phyloP scores from a whole-genome alignment of 1,284 basidiomycete species.

The Apiotrichum mycotoxinovorans region DNA sequence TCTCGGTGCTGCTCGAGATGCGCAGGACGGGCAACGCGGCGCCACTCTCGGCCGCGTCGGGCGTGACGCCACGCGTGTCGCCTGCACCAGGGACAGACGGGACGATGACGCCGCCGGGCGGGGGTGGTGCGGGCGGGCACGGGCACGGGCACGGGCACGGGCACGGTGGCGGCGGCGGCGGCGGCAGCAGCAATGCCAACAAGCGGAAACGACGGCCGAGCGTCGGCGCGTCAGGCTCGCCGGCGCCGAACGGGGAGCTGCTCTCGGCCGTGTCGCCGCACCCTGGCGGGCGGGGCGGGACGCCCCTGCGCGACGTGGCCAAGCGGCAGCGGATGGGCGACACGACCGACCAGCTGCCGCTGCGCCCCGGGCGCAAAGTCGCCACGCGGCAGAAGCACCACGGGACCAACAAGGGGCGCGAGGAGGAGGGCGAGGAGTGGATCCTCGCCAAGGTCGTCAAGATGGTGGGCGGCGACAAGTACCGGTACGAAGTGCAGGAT shows the following conservation, averaged over 20 bases:
- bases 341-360: constrained; percentile 48
- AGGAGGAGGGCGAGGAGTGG: constrained; percentile 41
- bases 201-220: constrained; percentile 20
- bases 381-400: constrained; percentile 39
- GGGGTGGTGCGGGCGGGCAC: too few relatives aligned
- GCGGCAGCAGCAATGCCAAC: background rate
- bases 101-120: constrained; percentile 11
- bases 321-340: constrained; percentile 22
- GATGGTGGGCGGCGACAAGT: constrained; percentile 48
- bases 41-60: background rate
- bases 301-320: constrained; percentile 11
- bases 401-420: constrained; percentile 14
- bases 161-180: too few relatives aligned
- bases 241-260: constrained; percentile 12
- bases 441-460: constrained; percentile 51
- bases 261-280: constrained; percentile 22
- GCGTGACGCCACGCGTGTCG: constrained; percentile 12
- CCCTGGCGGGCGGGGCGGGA: constrained; percentile 5
- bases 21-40: constrained; percentile 1
- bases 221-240: constrained; percentile 10
- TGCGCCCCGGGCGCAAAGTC: constrained; percentile 49
- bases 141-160: too few relatives aligned
- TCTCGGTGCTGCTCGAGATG: constrained; percentile 31
- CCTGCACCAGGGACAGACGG: constrained; percentile 8
- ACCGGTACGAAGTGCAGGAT: constrained; percentile 45